These are phyloP conservation scores for Pseudogymnoascus destructans DNA, from an alignment of 2,329 filamentous ascomycete species.

Conservation along the genomic window DNA sequence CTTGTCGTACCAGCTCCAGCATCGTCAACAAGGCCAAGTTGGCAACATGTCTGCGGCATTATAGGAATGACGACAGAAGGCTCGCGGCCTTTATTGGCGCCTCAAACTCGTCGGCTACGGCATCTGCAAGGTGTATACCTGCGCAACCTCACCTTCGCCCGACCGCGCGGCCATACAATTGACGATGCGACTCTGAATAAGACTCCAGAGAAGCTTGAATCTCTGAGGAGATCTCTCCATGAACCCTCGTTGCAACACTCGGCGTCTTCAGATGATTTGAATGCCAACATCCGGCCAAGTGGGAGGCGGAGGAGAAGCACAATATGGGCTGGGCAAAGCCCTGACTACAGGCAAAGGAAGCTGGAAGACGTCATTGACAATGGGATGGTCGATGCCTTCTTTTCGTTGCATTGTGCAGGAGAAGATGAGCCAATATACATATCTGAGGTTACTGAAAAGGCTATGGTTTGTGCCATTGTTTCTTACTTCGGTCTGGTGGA, in stretches of 20 bases:
- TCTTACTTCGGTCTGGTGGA: not conserved
- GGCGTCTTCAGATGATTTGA: conserved; percentile 40
- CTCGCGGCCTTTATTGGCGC: conserved; percentile 37
- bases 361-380: conserved; percentile 60
- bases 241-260: conserved; percentile 41
- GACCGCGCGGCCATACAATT: conserved; percentile 46
- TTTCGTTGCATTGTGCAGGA: conserved; percentile 61
- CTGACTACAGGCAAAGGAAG: conserved; percentile 53
- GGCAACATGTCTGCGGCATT: not conserved
- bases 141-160: conserved; percentile 65
- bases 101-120: conserved; percentile 75
- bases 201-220: conserved; percentile 46
- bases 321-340: conserved; percentile 48
- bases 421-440: conserved; percentile 70
- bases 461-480: conserved; percentile 41
- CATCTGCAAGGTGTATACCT: conserved; percentile 79
- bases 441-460: conserved; percentile 65
- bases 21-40: conserved; percentile 4
- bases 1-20: conserved; percentile 2
- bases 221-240: conserved; percentile 27
- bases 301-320: conserved; percentile 44
- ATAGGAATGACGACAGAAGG: conserved; percentile 22
- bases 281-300: conserved; percentile 25
- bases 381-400: conserved; percentile 76
- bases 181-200: conserved; percentile 65